Conservation (phyloP, 2,329 filamentous ascomycete species). For the Sporothrix mexicana region DNA sequence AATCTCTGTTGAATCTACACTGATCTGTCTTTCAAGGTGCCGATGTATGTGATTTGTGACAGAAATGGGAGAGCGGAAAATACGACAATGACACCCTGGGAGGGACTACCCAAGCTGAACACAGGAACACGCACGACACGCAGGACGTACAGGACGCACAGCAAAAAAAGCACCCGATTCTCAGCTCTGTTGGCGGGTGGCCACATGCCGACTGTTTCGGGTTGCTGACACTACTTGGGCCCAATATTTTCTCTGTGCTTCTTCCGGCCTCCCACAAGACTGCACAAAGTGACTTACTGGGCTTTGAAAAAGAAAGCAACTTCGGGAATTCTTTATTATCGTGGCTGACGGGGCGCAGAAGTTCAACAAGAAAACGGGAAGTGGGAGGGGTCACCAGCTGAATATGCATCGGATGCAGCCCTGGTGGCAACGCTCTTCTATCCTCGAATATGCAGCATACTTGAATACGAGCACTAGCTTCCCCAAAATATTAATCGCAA, state of each 20-base stretch:
- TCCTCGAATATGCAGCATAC: no score
- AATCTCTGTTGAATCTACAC: neutral
- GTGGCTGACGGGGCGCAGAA: neutral
- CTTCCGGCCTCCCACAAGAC: no score
- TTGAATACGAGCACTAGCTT: neutral
- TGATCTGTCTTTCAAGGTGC: conserved; percentile 16
- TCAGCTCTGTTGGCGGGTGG: neutral
- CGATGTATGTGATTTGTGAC: conserved; percentile 30
- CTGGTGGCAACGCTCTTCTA: neutral
- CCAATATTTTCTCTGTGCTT: no score
- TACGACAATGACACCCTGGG: neutral
- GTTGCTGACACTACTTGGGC: neutral
- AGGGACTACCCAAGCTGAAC: neutral
- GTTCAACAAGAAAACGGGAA: neutral
- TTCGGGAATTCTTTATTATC: neutral
- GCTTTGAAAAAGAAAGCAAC: neutral
- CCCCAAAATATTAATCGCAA: no score
- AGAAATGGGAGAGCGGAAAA: neutral
- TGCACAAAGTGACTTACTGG: no score
- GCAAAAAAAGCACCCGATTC: neutral
- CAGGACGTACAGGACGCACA: neutral
- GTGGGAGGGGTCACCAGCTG: neutral
- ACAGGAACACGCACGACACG: neutral
- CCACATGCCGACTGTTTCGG: conserved; percentile 2
- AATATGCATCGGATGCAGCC: neutral